Evolutionary conservation across 768 basidiomycete genomes (phyloP).

Genomic region (Phallus indusiatus): DNA sequence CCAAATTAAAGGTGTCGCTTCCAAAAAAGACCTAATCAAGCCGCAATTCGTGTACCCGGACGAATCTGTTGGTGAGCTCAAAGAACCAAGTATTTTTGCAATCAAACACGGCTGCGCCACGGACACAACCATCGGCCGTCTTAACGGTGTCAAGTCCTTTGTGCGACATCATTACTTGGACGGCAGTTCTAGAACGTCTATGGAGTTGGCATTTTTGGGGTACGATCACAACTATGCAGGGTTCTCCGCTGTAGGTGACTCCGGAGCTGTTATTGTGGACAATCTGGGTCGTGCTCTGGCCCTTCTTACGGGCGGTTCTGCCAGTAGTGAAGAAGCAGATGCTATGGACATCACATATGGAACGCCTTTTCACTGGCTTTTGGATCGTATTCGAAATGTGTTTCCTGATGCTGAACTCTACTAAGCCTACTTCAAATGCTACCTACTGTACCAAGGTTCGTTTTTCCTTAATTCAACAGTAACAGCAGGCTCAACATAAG

Average conservation of each 20-base stretch:
- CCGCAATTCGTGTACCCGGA: conserved; percentile 24
- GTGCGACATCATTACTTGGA: conserved; percentile 8
- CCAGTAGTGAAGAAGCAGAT: no score
- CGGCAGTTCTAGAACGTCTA: conserved; percentile 6
- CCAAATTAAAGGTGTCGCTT: conserved; percentile 18
- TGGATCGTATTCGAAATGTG: no score
- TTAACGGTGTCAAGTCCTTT: conserved; percentile 26
- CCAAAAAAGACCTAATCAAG: conserved; percentile 16
- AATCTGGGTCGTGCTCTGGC: conserved; percentile 11
- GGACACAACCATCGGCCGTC: conserved; percentile 28
- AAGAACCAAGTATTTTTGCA: conserved; percentile 24
- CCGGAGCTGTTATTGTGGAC: conserved; percentile 17
- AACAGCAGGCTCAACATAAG: no score
- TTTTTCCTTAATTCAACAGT: no score
- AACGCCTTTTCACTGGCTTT: no score
- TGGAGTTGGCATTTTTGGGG: conserved; percentile 11
- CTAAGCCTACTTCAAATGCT: no score
- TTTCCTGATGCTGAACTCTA: no score
- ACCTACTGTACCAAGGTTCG: no score
- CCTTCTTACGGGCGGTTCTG: conserved; percentile 14
- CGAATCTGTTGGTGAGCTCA: no score
- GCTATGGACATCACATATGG: no score
- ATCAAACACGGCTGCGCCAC: conserved; percentile 28
- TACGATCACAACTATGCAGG: conserved; percentile 11
- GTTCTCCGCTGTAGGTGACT: conserved; percentile 18